Conservation (phyloP, 2,329 filamentous ascomycete genomes). For the Alternaria rosae region DNA sequence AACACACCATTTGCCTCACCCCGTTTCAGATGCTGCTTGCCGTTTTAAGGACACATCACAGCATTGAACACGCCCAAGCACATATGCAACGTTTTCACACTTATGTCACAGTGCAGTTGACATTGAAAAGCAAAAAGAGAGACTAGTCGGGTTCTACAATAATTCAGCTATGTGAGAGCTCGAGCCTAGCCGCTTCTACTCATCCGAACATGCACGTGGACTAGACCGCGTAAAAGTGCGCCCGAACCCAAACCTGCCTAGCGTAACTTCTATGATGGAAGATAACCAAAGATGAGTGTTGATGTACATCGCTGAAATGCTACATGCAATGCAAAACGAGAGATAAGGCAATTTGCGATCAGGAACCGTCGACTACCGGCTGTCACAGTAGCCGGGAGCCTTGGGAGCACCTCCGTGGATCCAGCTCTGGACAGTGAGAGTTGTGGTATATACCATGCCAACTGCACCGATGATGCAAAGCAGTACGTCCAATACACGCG, state of each 20-base stretch:
- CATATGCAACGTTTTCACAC: background rate
- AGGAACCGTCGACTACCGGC: constrained; percentile 17
- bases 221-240: background rate
- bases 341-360: background rate
- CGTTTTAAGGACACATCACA: background rate
- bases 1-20: background rate
- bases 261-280: background rate
- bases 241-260: background rate
- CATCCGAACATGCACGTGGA: background rate
- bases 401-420: constrained; percentile 64
- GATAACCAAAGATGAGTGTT: background rate
- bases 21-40: background rate
- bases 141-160: background rate
- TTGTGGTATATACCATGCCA: constrained; percentile 92
- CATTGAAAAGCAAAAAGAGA: constrained; percentile 5
- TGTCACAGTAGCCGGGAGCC: constrained; percentile 70
- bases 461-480: constrained; percentile 83
- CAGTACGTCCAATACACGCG: constrained; percentile 74
- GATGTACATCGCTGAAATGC: constrained; percentile 20
- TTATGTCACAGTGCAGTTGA: background rate
- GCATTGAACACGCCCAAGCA: background rate
- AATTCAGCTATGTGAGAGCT: background rate
- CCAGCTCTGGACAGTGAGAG: constrained; percentile 88
- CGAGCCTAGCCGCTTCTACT: constrained; percentile 4
- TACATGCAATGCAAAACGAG: constrained; percentile 2